These are phyloP conservation scores for Ophiostoma himal-ulmi DNA, from an alignment of 2,329 filamentous ascomycete genomes.

Conservation along the genomic window DNA sequence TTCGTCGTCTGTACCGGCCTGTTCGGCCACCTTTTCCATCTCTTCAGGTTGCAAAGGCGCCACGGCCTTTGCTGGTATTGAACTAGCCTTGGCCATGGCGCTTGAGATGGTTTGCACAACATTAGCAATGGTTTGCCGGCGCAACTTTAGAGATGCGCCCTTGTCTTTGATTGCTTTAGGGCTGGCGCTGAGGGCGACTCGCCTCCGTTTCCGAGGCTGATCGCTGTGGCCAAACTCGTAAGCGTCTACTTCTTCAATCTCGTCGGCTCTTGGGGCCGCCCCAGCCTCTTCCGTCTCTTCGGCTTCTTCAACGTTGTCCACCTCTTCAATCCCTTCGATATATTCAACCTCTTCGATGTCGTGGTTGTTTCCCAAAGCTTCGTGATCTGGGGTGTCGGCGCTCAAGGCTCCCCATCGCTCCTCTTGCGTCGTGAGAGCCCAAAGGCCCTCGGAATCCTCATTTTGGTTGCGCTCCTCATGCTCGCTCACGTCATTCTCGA, in stretches of 20 bases:
- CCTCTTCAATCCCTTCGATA: not conserved
- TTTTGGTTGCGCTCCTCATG: not conserved
- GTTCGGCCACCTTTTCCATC: not conserved
- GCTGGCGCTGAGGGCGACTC: not conserved
- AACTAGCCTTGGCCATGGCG: not conserved
- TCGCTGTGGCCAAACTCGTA: not conserved
- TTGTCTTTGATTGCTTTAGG: not conserved
- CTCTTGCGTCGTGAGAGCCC: not conserved
- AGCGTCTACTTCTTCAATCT: not conserved
- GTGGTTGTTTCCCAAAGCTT: not conserved
- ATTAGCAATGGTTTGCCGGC: not conserved
- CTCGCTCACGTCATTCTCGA: not conserved
- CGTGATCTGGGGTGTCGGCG: not conserved
- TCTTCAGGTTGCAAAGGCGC: not conserved
- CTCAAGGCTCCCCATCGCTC: not conserved
- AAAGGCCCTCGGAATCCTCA: not conserved
- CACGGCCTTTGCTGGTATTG: not conserved
- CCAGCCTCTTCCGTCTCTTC: not conserved
- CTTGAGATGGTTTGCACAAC: not conserved
- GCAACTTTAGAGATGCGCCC: not conserved
- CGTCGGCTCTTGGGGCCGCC: not conserved
- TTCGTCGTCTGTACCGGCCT: not conserved
- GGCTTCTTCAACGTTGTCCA: not conserved
- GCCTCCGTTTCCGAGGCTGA: not conserved
- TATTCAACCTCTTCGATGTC: not conserved